phyloP scores from a whole-genome alignment of 345 rosid species.

The Populus davidiana region DNA sequence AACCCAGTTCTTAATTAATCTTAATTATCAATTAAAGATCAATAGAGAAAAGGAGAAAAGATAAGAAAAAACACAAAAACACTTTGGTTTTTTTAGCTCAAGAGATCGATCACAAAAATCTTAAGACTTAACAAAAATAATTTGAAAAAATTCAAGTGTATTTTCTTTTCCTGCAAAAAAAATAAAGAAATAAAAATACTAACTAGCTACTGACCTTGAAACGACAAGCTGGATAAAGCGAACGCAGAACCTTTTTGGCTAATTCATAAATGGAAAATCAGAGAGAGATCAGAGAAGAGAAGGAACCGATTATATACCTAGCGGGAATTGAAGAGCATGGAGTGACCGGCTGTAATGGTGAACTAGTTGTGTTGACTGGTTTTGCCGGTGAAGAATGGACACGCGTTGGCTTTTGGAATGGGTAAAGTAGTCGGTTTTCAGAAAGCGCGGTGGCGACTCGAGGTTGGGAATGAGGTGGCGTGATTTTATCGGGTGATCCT shows the following conservation, averaged over 20 bases:
- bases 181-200: background rate
- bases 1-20: background rate
- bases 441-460: conserved; percentile 34
- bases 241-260: conserved; percentile 28
- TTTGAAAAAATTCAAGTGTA: background rate
- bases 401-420: conserved; percentile 24
- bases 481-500: background rate
- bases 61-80: conserved; percentile 5
- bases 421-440: conserved; percentile 24
- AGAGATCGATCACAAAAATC: conserved; percentile 28
- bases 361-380: conserved; percentile 17
- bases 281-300: conserved; percentile 7
- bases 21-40: background rate
- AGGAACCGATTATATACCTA: conserved; percentile 39
- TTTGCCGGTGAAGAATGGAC: background rate
- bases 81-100: conserved; percentile 3
- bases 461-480: conserved; percentile 22
- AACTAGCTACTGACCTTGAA: conserved; percentile 35
- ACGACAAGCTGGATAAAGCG: conserved; percentile 32
- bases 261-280: conserved; percentile 11
- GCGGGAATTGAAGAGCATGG: conserved; percentile 44
- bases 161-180: background rate
- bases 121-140: background rate
- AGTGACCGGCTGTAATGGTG: conserved; percentile 42
- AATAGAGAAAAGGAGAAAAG: conserved; percentile 24